These are phyloP conservation scores for Wickerhamiella musiphila DNA, from an alignment of 805 yeast species.

Conservation along the genomic window DNA sequence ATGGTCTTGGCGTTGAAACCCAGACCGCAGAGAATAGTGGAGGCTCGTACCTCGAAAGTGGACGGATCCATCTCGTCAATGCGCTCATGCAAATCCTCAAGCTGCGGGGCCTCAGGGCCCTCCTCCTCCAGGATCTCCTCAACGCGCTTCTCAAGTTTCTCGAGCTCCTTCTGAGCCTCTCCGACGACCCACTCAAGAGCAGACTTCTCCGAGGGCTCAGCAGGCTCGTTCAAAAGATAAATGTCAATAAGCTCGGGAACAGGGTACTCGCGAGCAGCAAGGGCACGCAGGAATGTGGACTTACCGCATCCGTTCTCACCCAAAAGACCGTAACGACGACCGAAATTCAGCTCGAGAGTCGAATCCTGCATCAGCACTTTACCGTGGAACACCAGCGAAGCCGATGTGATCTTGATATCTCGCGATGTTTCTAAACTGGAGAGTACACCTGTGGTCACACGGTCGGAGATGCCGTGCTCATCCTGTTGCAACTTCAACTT, in stretches of 20 bases:
- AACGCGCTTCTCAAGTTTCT: slow-evolving; percentile 75
- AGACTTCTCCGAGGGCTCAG: slow-evolving; percentile 78
- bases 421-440: slow-evolving; percentile 78
- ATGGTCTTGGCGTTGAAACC: slow-evolving; percentile 85
- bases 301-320: slow-evolving; percentile 99
- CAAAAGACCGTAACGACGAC: slow-evolving; percentile 91
- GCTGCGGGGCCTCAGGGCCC: slow-evolving; percentile 79
- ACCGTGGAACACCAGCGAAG: slow-evolving; percentile 91
- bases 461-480: slow-evolving; percentile 83
- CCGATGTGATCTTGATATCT: slow-evolving; percentile 81
- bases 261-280: slow-evolving; percentile 94
- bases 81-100: slow-evolving; percentile 85
- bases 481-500: slow-evolving; percentile 87
- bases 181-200: slow-evolving; percentile 93
- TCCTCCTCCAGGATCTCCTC: slow-evolving; percentile 78
- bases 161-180: slow-evolving; percentile 88
- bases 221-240: slow-evolving; percentile 91
- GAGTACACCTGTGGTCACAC: slow-evolving; percentile 95
- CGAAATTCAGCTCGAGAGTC: slow-evolving; percentile 79
- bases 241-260: slow-evolving; percentile 83
- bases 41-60: slow-evolving; percentile 93
- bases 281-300: slow-evolving; percentile 80
- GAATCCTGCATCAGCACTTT: slow-evolving; percentile 91
- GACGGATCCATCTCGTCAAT: slow-evolving; percentile 91
- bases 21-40: slow-evolving; percentile 87